These are phyloP conservation scores for Cephaloascus fragrans DNA, from an alignment of 805 yeast species.

Conservation along the genomic window DNA sequence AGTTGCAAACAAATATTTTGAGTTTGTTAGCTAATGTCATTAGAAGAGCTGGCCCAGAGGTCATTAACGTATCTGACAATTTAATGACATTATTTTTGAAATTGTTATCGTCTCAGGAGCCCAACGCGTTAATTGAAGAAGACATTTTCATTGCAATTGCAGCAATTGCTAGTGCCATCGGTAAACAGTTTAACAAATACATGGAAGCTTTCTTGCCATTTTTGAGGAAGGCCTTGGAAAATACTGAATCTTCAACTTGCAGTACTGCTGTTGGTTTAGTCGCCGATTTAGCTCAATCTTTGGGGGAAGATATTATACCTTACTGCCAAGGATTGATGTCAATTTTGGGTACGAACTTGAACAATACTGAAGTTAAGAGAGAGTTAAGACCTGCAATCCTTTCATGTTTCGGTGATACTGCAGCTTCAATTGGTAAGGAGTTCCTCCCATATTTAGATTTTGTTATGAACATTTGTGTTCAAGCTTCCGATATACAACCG, in stretches of 20 bases:
- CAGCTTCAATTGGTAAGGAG: conserved; percentile 71
- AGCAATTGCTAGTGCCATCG: conserved; percentile 78
- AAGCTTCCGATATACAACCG: conserved; percentile 52
- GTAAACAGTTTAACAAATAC: conserved; percentile 59
- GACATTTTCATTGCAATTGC: conserved; percentile 90
- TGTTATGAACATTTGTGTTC: conserved; percentile 69
- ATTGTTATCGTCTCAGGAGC: conserved; percentile 50
- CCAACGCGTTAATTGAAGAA: conserved; percentile 81
- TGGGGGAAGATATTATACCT: conserved; percentile 63
- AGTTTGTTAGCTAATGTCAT: conserved; percentile 75
- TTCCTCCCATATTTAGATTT: conserved; percentile 71
- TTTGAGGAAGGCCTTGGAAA: conserved; percentile 67
- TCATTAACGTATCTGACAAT: conserved; percentile 62
- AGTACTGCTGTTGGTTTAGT: conserved; percentile 89
- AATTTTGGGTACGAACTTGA: conserved; percentile 65
- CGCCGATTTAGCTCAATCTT: conserved; percentile 87
- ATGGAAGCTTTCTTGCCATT: conserved; percentile 79
- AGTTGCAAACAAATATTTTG: conserved; percentile 74
- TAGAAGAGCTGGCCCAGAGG: conserved; percentile 66
- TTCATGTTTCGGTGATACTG: conserved; percentile 94
- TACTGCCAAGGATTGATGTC: conserved; percentile 79
- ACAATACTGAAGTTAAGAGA: conserved; percentile 56
- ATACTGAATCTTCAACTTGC: conserved; percentile 76
- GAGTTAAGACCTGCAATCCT: conserved; percentile 82
- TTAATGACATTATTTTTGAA: conserved; percentile 78